Evolutionary conservation across 2,329 filamentous ascomycete genomes (phyloP), one percentile per base, ranked within the genome.

Genomic region (Helotiales sp.): DNA sequence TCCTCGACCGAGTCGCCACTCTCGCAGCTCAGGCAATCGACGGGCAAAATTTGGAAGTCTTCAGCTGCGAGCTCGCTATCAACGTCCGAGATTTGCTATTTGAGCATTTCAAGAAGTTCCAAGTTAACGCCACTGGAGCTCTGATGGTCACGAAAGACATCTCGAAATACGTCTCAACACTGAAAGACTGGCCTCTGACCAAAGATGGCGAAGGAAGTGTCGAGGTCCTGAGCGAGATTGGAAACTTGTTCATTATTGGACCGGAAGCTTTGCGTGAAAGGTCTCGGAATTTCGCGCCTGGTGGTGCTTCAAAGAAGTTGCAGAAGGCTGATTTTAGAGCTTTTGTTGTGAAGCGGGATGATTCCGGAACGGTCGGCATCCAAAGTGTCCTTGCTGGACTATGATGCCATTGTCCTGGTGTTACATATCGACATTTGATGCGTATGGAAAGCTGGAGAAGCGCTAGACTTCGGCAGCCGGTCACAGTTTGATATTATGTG

Each of bases 101-200:
- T 70, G 92, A 96, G 69, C 96, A 99, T 80, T 93, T 98, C 81
- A 96, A 97, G 76, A 93, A 93, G 75, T 99, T 97, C 81, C 89
- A 91, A 68, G 93, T 99, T 72, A 97, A 93, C 73, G 93, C 94
- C 47, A 94, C 95, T 0, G 96, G 96, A 69, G 96, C 93, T 2
- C 87, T 99, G 55, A 96, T 97, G 87, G 93, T 98, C 28, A 95
- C 91, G 40, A 97, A 98, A 81, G 96, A 99, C 77, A 94, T 98
- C 78, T 93, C 93, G 40, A 93, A 93, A 77, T 99, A 99, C 79
- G 91, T 92, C 8, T 91, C 94, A 68, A 88, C 97, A 11, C 85
- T 99, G 71, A 89, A 92, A 69, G 89, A 89, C 37, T 98, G 93
- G 93, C 87, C 91, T 30, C 83, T 94, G 47, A 85, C 86, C 62